phyloP scores from a whole-genome alignment of 179 eudicot species.

The Sideroxylon spinosum region DNA sequence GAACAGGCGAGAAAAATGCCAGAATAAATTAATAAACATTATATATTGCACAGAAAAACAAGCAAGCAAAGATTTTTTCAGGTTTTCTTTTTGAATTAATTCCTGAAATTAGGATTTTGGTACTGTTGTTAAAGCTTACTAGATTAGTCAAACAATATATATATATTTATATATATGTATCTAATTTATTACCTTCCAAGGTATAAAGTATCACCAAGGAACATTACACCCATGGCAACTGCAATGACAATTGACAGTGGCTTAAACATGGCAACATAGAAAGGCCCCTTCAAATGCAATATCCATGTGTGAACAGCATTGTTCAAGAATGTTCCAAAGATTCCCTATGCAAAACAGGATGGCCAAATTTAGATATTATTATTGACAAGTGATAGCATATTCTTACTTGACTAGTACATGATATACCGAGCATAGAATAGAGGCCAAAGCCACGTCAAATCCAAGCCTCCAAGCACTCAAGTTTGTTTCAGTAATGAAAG shows the following conservation, averaged over 20 bases:
- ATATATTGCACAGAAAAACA: too few relatives aligned
- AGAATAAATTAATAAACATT: too few relatives aligned
- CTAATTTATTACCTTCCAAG: slow-evolving; percentile 4
- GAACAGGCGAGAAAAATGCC: too few relatives aligned
- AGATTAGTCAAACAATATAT: too few relatives aligned
- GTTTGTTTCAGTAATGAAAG: slow-evolving; percentile 33
- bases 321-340: slow-evolving; percentile 33
- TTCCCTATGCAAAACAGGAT: slow-evolving; percentile 26
- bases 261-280: slow-evolving; percentile 69
- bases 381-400: background rate
- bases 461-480: slow-evolving; percentile 40
- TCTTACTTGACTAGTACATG: background rate
- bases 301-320: slow-evolving; percentile 42
- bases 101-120: too few relatives aligned
- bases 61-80: too few relatives aligned
- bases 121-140: too few relatives aligned
- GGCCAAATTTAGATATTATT: background rate
- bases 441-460: slow-evolving; percentile 39
- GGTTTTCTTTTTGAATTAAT: too few relatives aligned
- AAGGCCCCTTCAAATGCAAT: slow-evolving; percentile 50
- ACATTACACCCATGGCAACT: background rate
- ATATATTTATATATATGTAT: too few relatives aligned
- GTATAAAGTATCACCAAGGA: background rate
- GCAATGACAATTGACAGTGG: slow-evolving; percentile 61
- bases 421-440: slow-evolving; percentile 54